Base-by-base conservation (phyloP, 306 rosid genomes). In the Amphicarpaea edgeworthii region DNA sequence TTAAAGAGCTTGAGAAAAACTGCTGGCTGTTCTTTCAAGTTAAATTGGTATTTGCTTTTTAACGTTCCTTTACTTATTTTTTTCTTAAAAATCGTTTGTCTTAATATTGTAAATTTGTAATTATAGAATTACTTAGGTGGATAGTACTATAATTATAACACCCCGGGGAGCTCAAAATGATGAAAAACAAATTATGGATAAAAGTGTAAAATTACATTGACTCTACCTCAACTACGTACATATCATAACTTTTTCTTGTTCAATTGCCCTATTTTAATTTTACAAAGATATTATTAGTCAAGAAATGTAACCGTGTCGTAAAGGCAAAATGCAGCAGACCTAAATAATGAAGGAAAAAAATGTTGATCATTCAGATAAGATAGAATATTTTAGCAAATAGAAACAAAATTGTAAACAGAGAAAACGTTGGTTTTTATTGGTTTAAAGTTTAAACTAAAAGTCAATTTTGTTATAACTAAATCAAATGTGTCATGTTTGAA, bases 401-500 rank as follows among this genome's bases (percentile, higher is more conserved):
- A 77, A 30, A 67, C 12, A 66, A 57, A 41, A 17, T 6, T 42
- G 1, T 47, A 8, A 67, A 32, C 7, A 21, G 71, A 47, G 38
- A 51, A 19, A 50, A 14, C 1, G n/a, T 19, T 9, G 68, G 47
- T 53, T 55, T 64, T 30, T 42, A 53, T 61, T 68, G 42, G 83
- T 26, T 72, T 42, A 73, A 34, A 62, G 83, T 26, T 72, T 42
- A 73, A 34, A 62, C 14, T 19, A 75, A 79, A 81, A 75, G 78
- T 68, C 77, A 82, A 75, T 82, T 73, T 81, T 75, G 73, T 73
- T 73, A 23, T 21, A 78, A 74, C 76, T 40, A 51, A 45, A 30
- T 40, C 10, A 26, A n/a, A n/a, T n/a, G n/a, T 70, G 58, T 37
- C 23, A 42, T 37, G 75, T 79, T 79, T 82, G 83, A 85, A 83